A percentile compares a stretch with the other conserved stretches of the same genome.
Evolutionary conservation across 441 rosid species (phyloP).

Genomic region (Daphne laureola): DNA sequence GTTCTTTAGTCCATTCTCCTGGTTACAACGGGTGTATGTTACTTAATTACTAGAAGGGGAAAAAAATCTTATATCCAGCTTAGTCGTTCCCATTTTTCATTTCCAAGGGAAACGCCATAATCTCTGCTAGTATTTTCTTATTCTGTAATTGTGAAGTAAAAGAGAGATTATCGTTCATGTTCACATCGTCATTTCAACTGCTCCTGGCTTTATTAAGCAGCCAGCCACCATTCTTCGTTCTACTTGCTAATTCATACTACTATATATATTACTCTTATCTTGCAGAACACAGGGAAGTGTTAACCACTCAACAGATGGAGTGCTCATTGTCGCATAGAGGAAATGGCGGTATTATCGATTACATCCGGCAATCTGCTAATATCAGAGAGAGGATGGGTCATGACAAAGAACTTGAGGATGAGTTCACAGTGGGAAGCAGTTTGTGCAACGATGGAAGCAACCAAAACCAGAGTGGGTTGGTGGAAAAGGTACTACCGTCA

Average conservation of each 20-base stretch:
- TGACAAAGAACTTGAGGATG: conserved; percentile 17
- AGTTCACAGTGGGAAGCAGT: conserved; percentile 13
- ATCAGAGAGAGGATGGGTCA: conserved; percentile 13
- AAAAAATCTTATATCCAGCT: not conserved
- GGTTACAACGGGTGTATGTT: not conserved
- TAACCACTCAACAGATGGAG: conserved; percentile 17
- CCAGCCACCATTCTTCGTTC: not conserved
- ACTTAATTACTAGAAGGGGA: not conserved
- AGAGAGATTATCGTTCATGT: not conserved
- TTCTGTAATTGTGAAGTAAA: not conserved
- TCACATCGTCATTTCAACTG: not conserved
- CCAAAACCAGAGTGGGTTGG: conserved; percentile 13
- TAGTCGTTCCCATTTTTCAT: not conserved
- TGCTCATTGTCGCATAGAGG: conserved; percentile 26
- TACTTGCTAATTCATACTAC: not conserved
- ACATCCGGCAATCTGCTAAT: conserved; percentile 28
- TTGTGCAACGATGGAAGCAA: conserved; percentile 12
- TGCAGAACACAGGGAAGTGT: conserved; percentile 30
- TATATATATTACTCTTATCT: not conserved
- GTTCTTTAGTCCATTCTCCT: too few relatives aligned
- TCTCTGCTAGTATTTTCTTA: not conserved
- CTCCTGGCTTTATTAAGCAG: not conserved
- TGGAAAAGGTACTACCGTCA: conserved; percentile 17
- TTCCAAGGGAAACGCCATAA: not conserved
- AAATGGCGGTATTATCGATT: conserved; percentile 36